phyloP scores from a whole-genome alignment of 768 basidiomycete species.

The Pisolithus marmoratus region DNA sequence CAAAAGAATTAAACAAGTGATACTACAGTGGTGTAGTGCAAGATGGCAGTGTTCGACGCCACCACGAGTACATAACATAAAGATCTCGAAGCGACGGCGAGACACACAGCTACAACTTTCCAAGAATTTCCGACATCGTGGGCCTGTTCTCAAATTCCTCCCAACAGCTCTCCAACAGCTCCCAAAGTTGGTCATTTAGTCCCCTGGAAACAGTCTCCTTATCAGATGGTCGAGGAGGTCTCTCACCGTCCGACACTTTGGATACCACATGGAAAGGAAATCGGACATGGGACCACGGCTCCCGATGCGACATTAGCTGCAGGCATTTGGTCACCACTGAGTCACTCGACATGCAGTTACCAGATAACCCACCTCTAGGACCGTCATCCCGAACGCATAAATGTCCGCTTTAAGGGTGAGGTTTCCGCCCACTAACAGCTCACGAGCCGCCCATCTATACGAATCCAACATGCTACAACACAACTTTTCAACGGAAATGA shows the following conservation, averaged over 20 bases:
- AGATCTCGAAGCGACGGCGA: background rate
- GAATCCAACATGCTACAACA: constrained; percentile 27
- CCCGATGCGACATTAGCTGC: constrained; percentile 50
- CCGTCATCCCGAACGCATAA: constrained; percentile 53
- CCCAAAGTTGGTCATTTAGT: constrained; percentile 42
- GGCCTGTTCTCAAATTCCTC: constrained; percentile 33
- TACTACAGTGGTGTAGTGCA: no score
- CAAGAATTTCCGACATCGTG: constrained; percentile 32
- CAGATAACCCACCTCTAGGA: constrained; percentile 40
- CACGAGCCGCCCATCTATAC: constrained; percentile 49
- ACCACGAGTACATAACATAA: background rate
- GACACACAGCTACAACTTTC: constrained; percentile 8
- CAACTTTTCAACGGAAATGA: background rate
- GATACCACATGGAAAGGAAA: constrained; percentile 50
- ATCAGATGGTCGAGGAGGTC: constrained; percentile 38
- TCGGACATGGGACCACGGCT: constrained; percentile 45
- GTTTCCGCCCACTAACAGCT: constrained; percentile 45
- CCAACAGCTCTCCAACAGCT: constrained; percentile 41
- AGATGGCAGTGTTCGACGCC: no score
- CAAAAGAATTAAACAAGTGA: no score
- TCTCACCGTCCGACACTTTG: constrained; percentile 35
- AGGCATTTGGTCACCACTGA: background rate
- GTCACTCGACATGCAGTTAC: background rate
- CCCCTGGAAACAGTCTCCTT: constrained; percentile 33
- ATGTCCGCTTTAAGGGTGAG: constrained; percentile 46